A percentile compares a stretch with the other conserved stretches of the same genome.
These are phyloP conservation scores for Ophiostoma pallidulum DNA, from an alignment of 2,329 filamentous ascomycete genomes.

Conservation along the genomic window DNA sequence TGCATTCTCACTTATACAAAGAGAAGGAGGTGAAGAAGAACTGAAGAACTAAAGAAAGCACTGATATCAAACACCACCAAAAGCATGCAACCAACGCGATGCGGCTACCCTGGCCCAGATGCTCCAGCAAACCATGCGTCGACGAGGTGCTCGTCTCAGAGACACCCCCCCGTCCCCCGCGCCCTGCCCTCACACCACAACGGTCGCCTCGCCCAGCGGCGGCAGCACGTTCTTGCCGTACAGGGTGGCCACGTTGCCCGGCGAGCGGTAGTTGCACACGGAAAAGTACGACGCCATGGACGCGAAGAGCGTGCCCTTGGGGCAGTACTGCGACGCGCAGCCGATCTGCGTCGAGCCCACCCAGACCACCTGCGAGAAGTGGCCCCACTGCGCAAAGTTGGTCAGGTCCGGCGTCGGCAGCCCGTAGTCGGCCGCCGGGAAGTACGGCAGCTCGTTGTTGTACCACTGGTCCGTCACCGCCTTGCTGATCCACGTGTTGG, in stretches of 20 bases:
- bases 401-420: constrained; percentile 47
- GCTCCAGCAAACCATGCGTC: too few species aligned
- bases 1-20: too few species aligned
- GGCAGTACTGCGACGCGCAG: constrained; percentile 50
- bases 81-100: too few species aligned
- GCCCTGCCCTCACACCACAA: too few species aligned
- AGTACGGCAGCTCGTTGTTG: constrained; percentile 60
- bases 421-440: constrained; percentile 49
- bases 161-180: too few species aligned
- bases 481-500: constrained; percentile 47
- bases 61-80: too few species aligned
- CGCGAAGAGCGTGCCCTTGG: constrained; percentile 36
- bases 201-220: constrained; percentile 28
- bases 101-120: too few species aligned
- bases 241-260: constrained; percentile 43
- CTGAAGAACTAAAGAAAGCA: too few species aligned
- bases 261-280: constrained; percentile 77
- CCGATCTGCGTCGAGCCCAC: constrained; percentile 50
- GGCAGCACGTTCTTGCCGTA: constrained; percentile 42
- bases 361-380: constrained; percentile 72
- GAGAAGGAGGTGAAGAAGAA: too few species aligned
- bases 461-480: constrained; percentile 82
- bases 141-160: too few species aligned
- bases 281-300: constrained; percentile 58
- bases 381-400: constrained; percentile 59